Conservation (phyloP, 2,329 filamentous ascomycete species). For the Hymenoscyphus fructigenus region DNA sequence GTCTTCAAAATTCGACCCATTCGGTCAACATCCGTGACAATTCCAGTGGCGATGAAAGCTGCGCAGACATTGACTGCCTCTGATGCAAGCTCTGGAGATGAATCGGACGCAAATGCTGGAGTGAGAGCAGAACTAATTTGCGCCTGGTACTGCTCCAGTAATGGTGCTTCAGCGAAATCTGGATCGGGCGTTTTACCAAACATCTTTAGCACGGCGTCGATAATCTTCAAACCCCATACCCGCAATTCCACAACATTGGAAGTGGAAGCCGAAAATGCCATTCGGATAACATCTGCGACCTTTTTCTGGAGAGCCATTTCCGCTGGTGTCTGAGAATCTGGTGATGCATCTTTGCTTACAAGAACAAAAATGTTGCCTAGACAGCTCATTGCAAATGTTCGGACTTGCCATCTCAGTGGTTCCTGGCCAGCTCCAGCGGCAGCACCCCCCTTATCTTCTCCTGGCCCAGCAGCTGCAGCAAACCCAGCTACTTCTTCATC, state of each 20-base stretch:
- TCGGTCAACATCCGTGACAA: slow-evolving; percentile 95
- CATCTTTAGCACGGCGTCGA: slow-evolving; percentile 90
- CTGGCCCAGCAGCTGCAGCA: slow-evolving; percentile 66
- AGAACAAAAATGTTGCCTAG: slow-evolving; percentile 79
- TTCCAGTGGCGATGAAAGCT: slow-evolving; percentile 95
- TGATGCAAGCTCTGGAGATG: slow-evolving; percentile 90
- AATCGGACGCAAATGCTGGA: slow-evolving; percentile 92
- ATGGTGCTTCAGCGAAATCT: slow-evolving; percentile 94
- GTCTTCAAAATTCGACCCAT: slow-evolving; percentile 98
- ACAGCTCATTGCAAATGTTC: slow-evolving; percentile 89
- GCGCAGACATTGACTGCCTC: slow-evolving; percentile 97
- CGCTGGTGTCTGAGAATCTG: slow-evolving; percentile 75
- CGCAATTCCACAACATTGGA: slow-evolving; percentile 87
- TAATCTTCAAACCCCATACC: slow-evolving; percentile 88
- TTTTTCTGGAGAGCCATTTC: slow-evolving; percentile 77
- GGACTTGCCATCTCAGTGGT: slow-evolving; percentile 90
- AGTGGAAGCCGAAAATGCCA: slow-evolving; percentile 96
- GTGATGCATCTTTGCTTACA: slow-evolving; percentile 74
- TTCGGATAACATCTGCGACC: slow-evolving; percentile 89
- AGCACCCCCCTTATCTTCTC: slow-evolving; percentile 52
- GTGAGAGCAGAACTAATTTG: slow-evolving; percentile 97
- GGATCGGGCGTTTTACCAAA: slow-evolving; percentile 95
- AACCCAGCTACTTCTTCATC: slow-evolving; percentile 98
- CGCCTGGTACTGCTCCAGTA: slow-evolving; percentile 96
- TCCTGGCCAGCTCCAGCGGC: slow-evolving; percentile 69